Conservation (phyloP, 805 yeast genomes). For the Henningerozyma blattae region DNA sequence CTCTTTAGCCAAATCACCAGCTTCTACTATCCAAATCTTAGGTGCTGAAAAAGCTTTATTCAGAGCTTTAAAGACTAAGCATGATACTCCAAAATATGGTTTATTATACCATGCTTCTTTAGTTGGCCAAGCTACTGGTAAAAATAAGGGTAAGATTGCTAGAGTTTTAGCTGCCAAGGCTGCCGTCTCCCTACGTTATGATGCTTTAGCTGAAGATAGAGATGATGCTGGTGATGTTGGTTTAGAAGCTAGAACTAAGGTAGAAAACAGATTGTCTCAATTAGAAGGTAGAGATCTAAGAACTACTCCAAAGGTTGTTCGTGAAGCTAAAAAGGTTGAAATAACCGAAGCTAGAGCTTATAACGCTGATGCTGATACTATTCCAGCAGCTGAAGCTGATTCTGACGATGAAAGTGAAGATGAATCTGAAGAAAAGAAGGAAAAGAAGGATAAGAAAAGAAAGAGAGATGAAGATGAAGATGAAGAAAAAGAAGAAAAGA, state of each 20-base stretch:
- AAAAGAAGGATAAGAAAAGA: slow-evolving; percentile 24
- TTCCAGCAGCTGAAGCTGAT: slow-evolving; percentile 24
- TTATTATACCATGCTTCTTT: slow-evolving; percentile 91
- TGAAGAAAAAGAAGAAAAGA: slow-evolving; percentile 23
- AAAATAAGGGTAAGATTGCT: slow-evolving; percentile 97
- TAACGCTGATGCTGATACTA: slow-evolving; percentile 89
- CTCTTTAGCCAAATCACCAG: slow-evolving; percentile 95
- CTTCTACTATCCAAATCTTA: slow-evolving; percentile 93
- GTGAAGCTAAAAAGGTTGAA: slow-evolving; percentile 78
- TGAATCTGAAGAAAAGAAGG: slow-evolving; percentile 24
- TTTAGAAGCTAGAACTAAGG: slow-evolving; percentile 79
- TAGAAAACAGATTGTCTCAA: slow-evolving; percentile 87
- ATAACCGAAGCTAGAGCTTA: slow-evolving; percentile 77
- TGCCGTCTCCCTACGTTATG: slow-evolving; percentile 92
- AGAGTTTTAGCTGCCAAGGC: slow-evolving; percentile 98
- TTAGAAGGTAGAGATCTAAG: slow-evolving; percentile 95
- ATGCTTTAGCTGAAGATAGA: slow-evolving; percentile 93
- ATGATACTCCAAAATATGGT: slow-evolving; percentile 98
- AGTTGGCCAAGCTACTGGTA: slow-evolving; percentile 96
- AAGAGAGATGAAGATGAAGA: slow-evolving; percentile 22
- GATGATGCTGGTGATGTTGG: slow-evolving; percentile 94
- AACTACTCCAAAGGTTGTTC: slow-evolving; percentile 72
- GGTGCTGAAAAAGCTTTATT: slow-evolving; percentile 99
- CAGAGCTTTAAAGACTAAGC: slow-evolving; percentile 97
- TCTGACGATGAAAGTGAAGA: slow-evolving; percentile 29